Conservation (phyloP, 169 alveolate species). For the Pseudocohnilembus persalinus region DNA sequence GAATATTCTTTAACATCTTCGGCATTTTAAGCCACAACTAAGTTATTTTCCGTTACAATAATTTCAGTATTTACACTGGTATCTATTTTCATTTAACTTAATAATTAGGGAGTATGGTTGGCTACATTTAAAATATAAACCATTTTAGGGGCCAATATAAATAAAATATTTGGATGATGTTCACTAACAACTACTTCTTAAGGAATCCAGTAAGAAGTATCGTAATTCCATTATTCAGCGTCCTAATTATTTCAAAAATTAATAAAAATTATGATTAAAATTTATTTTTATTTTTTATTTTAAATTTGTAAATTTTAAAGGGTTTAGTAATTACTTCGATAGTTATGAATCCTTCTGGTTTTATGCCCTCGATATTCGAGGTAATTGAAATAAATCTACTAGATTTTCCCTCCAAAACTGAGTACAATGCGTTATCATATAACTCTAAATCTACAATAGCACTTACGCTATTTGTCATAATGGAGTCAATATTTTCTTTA, state of each 20-base stretch:
- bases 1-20: too few relatives aligned
- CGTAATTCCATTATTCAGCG: background rate
- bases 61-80: background rate
- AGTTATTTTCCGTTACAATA: background rate
- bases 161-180: background rate
- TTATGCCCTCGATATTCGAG: background rate
- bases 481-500: background rate
- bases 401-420: background rate
- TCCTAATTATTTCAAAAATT: background rate
- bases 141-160: background rate
- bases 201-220: background rate
- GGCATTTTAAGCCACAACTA: background rate
- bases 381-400: background rate
- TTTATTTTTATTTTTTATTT: too few relatives aligned
- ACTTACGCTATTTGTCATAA: background rate
- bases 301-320: too few relatives aligned
- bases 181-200: background rate
- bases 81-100: background rate
- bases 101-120: background rate
- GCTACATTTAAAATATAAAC: too few relatives aligned
- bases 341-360: background rate
- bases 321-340: background rate
- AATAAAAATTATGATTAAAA: too few relatives aligned
- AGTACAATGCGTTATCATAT: background rate
- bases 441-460: background rate